Evolutionary conservation across 257 asterid genomes (phyloP), one percentile per base, ranked within the genome.

Genomic region (Agastache rugosa): DNA sequence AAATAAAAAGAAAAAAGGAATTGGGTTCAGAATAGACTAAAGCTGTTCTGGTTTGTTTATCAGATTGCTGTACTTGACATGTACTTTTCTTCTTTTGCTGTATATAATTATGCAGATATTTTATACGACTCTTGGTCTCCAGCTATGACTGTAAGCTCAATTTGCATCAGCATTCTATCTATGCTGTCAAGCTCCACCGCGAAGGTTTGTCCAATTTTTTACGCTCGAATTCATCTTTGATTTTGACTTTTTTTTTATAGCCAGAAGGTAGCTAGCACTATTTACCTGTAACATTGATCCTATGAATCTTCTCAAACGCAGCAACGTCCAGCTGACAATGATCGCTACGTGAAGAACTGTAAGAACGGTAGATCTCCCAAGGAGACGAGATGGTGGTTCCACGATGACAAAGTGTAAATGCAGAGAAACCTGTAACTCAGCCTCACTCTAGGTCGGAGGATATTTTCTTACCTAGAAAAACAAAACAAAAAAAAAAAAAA

Each of bases 301-400:
- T 20, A 54, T 22, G 63, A 66, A 11, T 60, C 51, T 39, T 42
- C 22, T 69, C 19, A 31, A n/a, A 0, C 47, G 82, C 97, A 94
- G 99, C 97, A 92, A 92, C 91, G 90, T 5, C 99, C 99, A 4
- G 89, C 93, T 0, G 99, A 94, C 85, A 92, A 94, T 16, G 99
- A 94, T 71, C 94, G 98, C 74, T 94, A 94, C n/a, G 97, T 94
- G 81, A 90, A 90, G 93, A 90, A 92, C 78, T 94, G 99, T 81
- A 89, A 81, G 82, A 90, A 90, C 0, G 97, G 97, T 4, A 82
- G 96, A 81, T 94, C 98, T 65, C 99, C 99, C 15, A 94, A 94
- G 91, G 97, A 94, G 93, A 94, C 99, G 27, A 84, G 98, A 79
- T 94, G 99, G 98, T 92, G 98, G 99, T 94, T 94, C 91, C 97